phyloP scores from a whole-genome alignment of 2,329 filamentous ascomycete genomes.

The Dichotomopilus funicola region DNA sequence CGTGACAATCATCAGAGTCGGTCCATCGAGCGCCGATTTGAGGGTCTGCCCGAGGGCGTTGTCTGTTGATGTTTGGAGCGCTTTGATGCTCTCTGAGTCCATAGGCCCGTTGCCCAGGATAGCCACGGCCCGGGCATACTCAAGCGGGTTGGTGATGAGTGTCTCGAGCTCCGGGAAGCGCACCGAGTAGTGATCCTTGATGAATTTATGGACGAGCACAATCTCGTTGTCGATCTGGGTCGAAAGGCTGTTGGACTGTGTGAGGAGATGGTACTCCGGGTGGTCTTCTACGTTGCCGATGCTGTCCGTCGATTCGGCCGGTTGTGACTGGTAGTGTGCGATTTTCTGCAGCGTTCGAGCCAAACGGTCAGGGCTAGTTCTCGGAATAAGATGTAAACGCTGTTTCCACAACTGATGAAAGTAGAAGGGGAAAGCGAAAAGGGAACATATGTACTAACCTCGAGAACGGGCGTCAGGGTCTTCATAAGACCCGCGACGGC shows the following conservation, averaged over 20 bases:
- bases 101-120: slow-evolving; percentile 90
- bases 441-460: slow-evolving; percentile 53
- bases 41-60: slow-evolving; percentile 73
- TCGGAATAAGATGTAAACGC: slow-evolving; percentile 58
- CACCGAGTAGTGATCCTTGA: slow-evolving; percentile 89
- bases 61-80: slow-evolving; percentile 66
- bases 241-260: slow-evolving; percentile 81
- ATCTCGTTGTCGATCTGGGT: slow-evolving; percentile 92
- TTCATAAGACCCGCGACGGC: slow-evolving; percentile 77
- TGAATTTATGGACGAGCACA: slow-evolving; percentile 89
- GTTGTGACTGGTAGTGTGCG: slow-evolving; percentile 63
- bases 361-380: slow-evolving; percentile 62
- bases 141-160: slow-evolving; percentile 82
- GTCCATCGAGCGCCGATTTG: slow-evolving; percentile 75
- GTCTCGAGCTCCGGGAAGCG: slow-evolving; percentile 89
- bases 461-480: slow-evolving; percentile 69
- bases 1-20: slow-evolving; percentile 90
- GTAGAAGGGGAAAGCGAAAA: slow-evolving; percentile 18
- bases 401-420: slow-evolving; percentile 30
- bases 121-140: slow-evolving; percentile 91
- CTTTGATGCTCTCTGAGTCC: slow-evolving; percentile 72
- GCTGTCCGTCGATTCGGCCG: slow-evolving; percentile 53
- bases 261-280: slow-evolving; percentile 82
- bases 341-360: slow-evolving; percentile 64
- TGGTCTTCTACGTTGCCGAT: slow-evolving; percentile 86